These are phyloP conservation scores for Tylopilus intermedius DNA, from an alignment of 768 basidiomycete genomes.

Conservation along the genomic window DNA sequence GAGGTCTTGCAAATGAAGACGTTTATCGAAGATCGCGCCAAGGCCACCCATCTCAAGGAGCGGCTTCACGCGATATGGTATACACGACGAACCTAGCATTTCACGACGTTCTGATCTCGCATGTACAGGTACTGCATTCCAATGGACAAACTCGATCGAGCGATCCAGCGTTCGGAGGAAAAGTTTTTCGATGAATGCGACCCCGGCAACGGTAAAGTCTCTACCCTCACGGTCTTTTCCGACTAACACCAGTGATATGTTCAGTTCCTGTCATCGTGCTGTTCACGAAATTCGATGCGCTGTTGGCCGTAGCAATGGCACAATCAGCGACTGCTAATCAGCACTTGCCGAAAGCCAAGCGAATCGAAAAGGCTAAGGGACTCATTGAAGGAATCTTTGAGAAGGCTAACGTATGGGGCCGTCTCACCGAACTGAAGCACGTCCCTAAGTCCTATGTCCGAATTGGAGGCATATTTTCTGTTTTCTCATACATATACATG, in stretches of 20 bases:
- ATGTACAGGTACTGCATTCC: slow-evolving; percentile 1
- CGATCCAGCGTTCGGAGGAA: slow-evolving; percentile 1
- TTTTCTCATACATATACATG: not conserved
- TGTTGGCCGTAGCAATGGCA: not conserved
- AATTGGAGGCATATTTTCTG: not conserved
- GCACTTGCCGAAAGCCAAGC: not conserved
- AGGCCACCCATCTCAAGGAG: not conserved
- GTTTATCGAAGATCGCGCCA: not conserved
- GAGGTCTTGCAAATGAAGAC: slow-evolving; percentile 4
- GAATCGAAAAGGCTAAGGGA: not conserved
- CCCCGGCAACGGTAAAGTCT: not conserved
- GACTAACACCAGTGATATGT: not conserved
- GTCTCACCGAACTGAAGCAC: not conserved
- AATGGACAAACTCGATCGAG: slow-evolving; percentile 3
- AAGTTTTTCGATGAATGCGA: slow-evolving; percentile 3
- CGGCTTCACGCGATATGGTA: slow-evolving; percentile 8
- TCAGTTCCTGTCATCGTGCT: slow-evolving; percentile 8
- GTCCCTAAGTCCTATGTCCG: not conserved
- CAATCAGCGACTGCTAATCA: not conserved
- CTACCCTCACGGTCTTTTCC: not conserved
- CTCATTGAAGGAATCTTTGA: slow-evolving; percentile 1
- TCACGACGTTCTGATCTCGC: not conserved
- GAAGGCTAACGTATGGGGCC: not conserved
- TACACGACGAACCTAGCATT: not conserved
- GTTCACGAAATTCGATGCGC: slow-evolving; percentile 11